A percentile compares a stretch with the other conserved stretches of the same genome.
These are phyloP conservation scores for Lonicera japonica DNA, from an alignment of 129 eudicot genomes.

Conservation along the genomic window DNA sequence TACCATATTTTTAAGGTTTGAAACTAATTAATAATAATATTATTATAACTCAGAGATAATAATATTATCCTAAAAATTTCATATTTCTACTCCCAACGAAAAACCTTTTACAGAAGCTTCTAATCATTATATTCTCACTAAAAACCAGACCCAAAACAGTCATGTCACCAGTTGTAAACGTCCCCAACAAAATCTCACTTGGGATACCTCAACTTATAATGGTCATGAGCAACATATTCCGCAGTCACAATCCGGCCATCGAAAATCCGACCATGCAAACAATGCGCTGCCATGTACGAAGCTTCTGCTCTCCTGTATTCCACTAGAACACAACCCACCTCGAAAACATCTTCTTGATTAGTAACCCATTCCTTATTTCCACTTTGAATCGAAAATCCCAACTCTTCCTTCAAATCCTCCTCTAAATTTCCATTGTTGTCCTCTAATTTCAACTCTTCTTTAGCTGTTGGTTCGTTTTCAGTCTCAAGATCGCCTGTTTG, in stretches of 20 bases:
- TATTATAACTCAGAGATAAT: too few relatives aligned
- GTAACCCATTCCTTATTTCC: not conserved
- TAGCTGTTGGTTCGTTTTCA: conserved; percentile 10
- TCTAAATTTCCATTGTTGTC: conserved; percentile 4
- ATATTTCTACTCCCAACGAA: too few relatives aligned
- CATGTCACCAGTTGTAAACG: not conserved
- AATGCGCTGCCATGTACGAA: conserved; percentile 82
- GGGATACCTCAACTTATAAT: conserved; percentile 41
- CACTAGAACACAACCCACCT: conserved; percentile 75
- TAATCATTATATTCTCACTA: too few relatives aligned
- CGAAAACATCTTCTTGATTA: conserved; percentile 28
- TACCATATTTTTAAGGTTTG: too few relatives aligned
- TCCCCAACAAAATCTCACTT: conserved; percentile 18
- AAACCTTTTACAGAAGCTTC: too few relatives aligned
- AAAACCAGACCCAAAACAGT: not conserved
- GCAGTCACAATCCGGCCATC: conserved; percentile 67
- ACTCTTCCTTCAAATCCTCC: not conserved
- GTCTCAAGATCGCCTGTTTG: conserved; percentile 9
- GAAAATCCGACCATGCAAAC: conserved; percentile 80
- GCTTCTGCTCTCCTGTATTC: conserved; percentile 82
- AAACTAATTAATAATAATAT: too few relatives aligned
- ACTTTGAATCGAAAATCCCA: conserved; percentile 4
- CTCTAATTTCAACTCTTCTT: conserved; percentile 15
- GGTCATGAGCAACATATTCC: conserved; percentile 50
- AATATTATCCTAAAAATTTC: too few relatives aligned